Evolutionary conservation across 768 basidiomycete genomes (phyloP), one percentile per base, ranked within the genome.

Genomic region (Rhodotorula paludigena): DNA sequence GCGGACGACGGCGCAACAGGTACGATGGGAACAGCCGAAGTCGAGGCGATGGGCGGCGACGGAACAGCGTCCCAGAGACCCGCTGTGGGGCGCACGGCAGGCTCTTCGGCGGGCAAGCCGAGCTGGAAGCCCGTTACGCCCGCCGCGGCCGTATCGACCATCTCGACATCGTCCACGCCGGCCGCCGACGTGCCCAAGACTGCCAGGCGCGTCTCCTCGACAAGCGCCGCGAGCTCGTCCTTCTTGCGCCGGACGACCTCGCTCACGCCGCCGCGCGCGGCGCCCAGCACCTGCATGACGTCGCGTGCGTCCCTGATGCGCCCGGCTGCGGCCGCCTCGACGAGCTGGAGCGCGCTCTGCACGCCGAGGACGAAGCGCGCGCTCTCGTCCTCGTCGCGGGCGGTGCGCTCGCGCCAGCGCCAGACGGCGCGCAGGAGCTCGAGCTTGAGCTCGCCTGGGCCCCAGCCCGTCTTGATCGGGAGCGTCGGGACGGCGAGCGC

Each of bases 331-430:
- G 38, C 61, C 2, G 35, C 28, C 54, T 68, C 66, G 28, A 90
- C 79, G 5, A 89, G 80, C n/a, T 85, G 82, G 20, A 87, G 86
- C 8, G 86, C 80, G 7, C 60, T 64, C 5, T 53, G 45, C 6
- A 66, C 14, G 2, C 42, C 21, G 20, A 72, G 35, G 25, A 72
- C 67, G 39, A 35, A 92, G 87, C 87, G 80, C 15, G 84, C 83
- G 75, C 89, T 89, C 78, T 96, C 92, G 76, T 97, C 93, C 73
- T 91, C 89, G 63, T 87, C 85, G 57, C 90, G 81, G 4, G 90
- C 89, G 2, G 86, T 79, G 18, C 77, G 75, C 77, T 97, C 92
- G 65, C 93, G 82, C 93, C 92, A 97, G 41, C 80, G 81, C 77
- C 93, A 90, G 20, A 94, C 81, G 5, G 81, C 81, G 64, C 81